Evolutionary conservation across 805 yeast genomes (phyloP).

Genomic region (Wickerhamiella sorbophila): DNA sequence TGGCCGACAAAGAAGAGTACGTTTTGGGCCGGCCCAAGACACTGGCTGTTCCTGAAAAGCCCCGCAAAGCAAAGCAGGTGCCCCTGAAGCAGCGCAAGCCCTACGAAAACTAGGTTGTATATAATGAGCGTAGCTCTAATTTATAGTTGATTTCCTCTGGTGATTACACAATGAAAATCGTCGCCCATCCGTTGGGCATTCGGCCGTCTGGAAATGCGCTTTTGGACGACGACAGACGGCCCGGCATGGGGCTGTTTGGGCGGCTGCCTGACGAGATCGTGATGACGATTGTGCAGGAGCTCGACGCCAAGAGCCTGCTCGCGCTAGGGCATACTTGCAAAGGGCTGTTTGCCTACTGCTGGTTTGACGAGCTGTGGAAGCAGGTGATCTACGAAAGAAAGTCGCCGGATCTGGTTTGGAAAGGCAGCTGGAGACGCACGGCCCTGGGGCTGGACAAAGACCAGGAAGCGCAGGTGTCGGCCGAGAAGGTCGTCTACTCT

Average conservation of each 20-base stretch:
- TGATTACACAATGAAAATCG: neutral
- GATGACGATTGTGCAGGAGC: conserved; percentile 35
- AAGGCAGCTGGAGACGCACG: conserved; percentile 70
- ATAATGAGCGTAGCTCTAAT: too few relatives aligned
- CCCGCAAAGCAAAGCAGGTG: conserved; percentile 2
- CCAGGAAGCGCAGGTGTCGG: conserved; percentile 12
- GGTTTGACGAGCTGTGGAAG: conserved; percentile 76
- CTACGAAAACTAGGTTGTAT: neutral
- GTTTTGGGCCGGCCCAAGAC: conserved; percentile 41
- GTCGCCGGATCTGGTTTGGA: conserved; percentile 36
- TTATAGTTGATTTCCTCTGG: too few relatives aligned
- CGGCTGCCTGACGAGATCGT: conserved; percentile 50
- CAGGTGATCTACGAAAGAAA: conserved; percentile 33
- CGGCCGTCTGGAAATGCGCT: conserved; percentile 61
- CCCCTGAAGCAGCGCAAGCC: conserved; percentile 4
- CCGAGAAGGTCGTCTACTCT: conserved; percentile 41
- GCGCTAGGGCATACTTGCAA: conserved; percentile 47
- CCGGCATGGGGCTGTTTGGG: conserved; percentile 24
- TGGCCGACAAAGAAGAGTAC: conserved; percentile 41
- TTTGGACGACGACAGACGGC: conserved; percentile 20
- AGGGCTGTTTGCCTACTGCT: conserved; percentile 53
- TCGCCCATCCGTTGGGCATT: conserved; percentile 55
- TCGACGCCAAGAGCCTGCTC: conserved; percentile 39
- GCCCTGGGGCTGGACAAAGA: conserved; percentile 26
- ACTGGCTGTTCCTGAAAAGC: conserved; percentile 33